A percentile compares a stretch with the other conserved stretches of the same genome.
phyloP scores from a whole-genome alignment of 805 yeast species.

The Yamadazyma kitorensis region DNA sequence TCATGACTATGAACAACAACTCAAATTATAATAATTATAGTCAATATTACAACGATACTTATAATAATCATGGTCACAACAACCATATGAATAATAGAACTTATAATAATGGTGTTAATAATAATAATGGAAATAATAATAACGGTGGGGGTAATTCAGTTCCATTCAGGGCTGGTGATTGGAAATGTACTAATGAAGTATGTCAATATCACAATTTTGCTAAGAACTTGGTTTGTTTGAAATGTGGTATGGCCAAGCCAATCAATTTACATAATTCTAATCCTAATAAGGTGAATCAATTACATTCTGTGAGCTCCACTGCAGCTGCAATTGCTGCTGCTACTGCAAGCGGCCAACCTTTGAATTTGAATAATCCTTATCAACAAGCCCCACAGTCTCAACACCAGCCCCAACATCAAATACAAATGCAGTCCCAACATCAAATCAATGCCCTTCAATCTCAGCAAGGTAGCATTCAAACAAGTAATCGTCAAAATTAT shows the following conservation, averaged over 20 bases:
- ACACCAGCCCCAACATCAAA: constrained; percentile 7
- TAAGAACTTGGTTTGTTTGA: constrained; percentile 78
- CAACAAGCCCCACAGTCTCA: constrained; percentile 36
- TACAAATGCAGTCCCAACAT: neutral
- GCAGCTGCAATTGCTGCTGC: constrained; percentile 49
- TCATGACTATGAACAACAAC: constrained; percentile 7
- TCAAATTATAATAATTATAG: constrained; percentile 13
- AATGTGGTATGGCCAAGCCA: constrained; percentile 77
- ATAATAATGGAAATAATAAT: constrained; percentile 16
- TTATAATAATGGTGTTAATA: constrained; percentile 12
- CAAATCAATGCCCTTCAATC: neutral
- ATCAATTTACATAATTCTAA: constrained; percentile 15
- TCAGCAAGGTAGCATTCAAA: neutral
- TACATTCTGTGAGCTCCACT: constrained; percentile 38
- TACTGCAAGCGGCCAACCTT: constrained; percentile 46
- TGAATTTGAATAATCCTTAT: constrained; percentile 26
- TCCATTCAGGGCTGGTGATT: constrained; percentile 96
- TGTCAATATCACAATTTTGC: constrained; percentile 93
- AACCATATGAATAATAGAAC: neutral
- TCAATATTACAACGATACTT: constrained; percentile 7
- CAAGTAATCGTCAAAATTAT: constrained; percentile 2
- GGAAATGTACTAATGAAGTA: constrained; percentile 81
- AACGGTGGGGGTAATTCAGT: constrained; percentile 43
- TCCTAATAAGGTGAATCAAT: constrained; percentile 10
- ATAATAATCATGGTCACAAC: neutral